Conservation (phyloP, 129 eudicot species). For the Solidago caesia region DNA sequence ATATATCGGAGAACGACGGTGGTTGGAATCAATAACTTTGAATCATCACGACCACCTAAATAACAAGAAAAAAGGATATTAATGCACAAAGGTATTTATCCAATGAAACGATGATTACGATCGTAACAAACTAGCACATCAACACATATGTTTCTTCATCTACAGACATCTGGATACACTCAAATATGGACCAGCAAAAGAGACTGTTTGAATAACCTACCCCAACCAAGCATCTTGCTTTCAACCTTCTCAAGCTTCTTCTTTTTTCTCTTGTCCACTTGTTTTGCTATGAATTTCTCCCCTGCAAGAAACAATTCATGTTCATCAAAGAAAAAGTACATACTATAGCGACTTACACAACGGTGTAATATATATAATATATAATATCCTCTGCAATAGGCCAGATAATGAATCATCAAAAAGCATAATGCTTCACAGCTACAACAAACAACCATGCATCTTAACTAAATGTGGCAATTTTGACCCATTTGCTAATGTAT, state of each 20-base stretch:
- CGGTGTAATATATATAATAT: not conserved
- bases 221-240: slow-evolving; percentile 99
- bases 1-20: slow-evolving; percentile 78
- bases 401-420: not conserved
- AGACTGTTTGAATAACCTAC: slow-evolving; percentile 38
- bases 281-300: slow-evolving; percentile 77
- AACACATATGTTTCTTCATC: not conserved
- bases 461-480: slow-evolving; percentile 7
- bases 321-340: not conserved
- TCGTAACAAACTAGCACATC: slow-evolving; percentile 2
- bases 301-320: slow-evolving; percentile 47
- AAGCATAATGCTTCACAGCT: slow-evolving; percentile 5
- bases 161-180: not conserved
- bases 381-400: slow-evolving; percentile 1
- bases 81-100: slow-evolving; percentile 1
- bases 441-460: not conserved
- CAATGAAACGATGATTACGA: slow-evolving; percentile 10
- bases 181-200: not conserved
- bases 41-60: slow-evolving; percentile 93
- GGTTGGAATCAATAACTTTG: slow-evolving; percentile 77
- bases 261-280: slow-evolving; percentile 86
- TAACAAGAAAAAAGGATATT: not conserved
- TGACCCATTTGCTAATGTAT: slow-evolving; percentile 15
- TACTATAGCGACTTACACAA: not conserved
- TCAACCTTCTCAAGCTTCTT: slow-evolving; percentile 87